Conservation (phyloP, 192 early-diverging fungal species). For the Gigaspora rosea region DNA sequence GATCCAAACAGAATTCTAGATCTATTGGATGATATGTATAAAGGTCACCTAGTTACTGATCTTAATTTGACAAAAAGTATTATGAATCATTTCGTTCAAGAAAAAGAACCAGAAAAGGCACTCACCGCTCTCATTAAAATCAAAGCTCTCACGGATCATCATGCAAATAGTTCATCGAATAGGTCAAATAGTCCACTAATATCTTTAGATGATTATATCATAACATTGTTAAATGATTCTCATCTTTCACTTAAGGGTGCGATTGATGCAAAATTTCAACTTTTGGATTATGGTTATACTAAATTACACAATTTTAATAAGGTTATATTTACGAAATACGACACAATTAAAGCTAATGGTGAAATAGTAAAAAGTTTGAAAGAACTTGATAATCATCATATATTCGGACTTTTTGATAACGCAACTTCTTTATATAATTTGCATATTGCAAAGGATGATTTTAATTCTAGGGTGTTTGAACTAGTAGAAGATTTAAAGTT, state of each 20-base stretch:
- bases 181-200: background rate
- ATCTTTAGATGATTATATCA: background rate
- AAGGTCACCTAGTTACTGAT: background rate
- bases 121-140: background rate
- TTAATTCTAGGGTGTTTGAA: background rate
- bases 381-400: background rate
- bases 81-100: background rate
- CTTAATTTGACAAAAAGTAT: background rate
- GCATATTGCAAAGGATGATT: background rate
- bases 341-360: background rate
- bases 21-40: constrained; percentile 1
- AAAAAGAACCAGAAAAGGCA: too few species aligned
- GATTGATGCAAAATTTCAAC: background rate
- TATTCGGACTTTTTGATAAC: background rate
- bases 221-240: background rate
- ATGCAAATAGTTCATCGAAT: background rate
- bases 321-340: background rate
- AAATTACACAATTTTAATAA: background rate
- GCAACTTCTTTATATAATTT: background rate
- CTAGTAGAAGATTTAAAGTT: background rate
- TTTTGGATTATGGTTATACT: background rate
- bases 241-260: constrained; percentile 5
- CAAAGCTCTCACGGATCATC: background rate
- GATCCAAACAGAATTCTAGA: background rate
- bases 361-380: background rate